Conservation (phyloP, 202 grass and related monocot species). For the Miscanthus sacchariflorus region DNA sequence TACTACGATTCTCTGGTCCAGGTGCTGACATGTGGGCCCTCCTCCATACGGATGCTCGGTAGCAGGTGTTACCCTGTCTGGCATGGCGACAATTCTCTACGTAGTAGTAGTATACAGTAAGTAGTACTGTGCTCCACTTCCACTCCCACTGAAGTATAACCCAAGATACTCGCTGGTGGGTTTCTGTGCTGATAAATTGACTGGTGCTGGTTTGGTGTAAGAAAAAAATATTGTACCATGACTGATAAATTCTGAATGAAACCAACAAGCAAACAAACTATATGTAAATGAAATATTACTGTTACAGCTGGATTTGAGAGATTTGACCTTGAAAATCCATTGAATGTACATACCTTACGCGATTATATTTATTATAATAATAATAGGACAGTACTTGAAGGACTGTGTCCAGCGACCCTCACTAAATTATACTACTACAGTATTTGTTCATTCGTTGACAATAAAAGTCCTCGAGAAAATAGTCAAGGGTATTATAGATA, state of each 20-base stretch:
- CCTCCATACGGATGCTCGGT: neutral
- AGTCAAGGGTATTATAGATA: neutral
- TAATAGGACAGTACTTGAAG: neutral
- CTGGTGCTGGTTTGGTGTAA: no score
- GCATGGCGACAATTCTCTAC: neutral
- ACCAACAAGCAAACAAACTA: no score
- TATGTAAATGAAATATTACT: no score
- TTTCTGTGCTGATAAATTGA: no score
- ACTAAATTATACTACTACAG: neutral
- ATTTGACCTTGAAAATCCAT: neutral
- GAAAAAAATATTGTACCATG: no score
- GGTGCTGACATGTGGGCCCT: slow-evolving; percentile 23
- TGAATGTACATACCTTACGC: neutral
- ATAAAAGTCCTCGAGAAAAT: neutral
- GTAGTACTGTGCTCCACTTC: no score
- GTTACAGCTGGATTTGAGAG: neutral
- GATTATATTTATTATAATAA: neutral
- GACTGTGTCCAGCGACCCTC: neutral
- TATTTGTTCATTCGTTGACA: neutral
- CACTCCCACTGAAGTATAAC: no score
- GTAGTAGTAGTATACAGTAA: no score
- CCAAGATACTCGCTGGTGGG: no score
- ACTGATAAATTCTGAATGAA: no score
- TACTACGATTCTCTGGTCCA: neutral
- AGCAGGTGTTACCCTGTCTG: neutral